Conservation (phyloP, 148 eudicot genomes). For the Vaccinium vitisidaea region DNA sequence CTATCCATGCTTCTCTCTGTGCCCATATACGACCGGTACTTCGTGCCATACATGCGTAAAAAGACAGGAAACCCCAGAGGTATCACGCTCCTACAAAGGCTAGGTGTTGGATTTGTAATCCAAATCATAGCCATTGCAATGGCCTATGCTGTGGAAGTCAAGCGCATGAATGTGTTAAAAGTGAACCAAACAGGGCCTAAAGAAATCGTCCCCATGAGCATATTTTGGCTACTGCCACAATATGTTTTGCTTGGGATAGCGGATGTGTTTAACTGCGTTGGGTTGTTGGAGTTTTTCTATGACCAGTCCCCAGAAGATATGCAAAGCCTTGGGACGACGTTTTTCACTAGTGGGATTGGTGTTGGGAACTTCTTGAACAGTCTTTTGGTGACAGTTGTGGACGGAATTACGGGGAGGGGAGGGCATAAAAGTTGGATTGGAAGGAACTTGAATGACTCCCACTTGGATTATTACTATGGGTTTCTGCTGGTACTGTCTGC, state of each 20-base stretch:
- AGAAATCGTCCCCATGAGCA: slow-evolving; percentile 60
- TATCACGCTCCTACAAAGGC: slow-evolving; percentile 68
- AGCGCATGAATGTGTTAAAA: slow-evolving; percentile 53
- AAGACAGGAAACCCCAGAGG: slow-evolving; percentile 74
- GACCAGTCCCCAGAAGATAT: slow-evolving; percentile 87
- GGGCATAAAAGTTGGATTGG: slow-evolving; percentile 86
- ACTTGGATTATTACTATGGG: slow-evolving; percentile 77
- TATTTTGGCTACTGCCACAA: slow-evolving; percentile 75
- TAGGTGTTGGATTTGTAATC: slow-evolving; percentile 66
- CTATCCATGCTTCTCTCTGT: slow-evolving; percentile 67
- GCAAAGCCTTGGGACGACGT: slow-evolving; percentile 90
- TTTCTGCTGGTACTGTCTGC: slow-evolving; percentile 56
- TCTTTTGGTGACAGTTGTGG: slow-evolving; percentile 73
- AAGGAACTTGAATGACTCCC: slow-evolving; percentile 73
- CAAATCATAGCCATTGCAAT: slow-evolving; percentile 64
- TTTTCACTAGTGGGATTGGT: slow-evolving; percentile 76
- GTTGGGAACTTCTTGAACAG: slow-evolving; percentile 82
- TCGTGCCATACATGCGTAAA: slow-evolving; percentile 62
- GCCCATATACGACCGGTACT: slow-evolving; percentile 74
- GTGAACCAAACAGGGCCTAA: slow-evolving; percentile 30
- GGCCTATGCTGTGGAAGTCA: slow-evolving; percentile 62
- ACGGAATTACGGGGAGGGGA: slow-evolving; percentile 44
- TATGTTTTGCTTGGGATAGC: slow-evolving; percentile 77
- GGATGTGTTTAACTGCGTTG: slow-evolving; percentile 77
- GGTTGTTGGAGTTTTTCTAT: slow-evolving; percentile 83